Conservation (phyloP, 2,329 filamentous ascomycete species). For the Xylaria sp. region DNA sequence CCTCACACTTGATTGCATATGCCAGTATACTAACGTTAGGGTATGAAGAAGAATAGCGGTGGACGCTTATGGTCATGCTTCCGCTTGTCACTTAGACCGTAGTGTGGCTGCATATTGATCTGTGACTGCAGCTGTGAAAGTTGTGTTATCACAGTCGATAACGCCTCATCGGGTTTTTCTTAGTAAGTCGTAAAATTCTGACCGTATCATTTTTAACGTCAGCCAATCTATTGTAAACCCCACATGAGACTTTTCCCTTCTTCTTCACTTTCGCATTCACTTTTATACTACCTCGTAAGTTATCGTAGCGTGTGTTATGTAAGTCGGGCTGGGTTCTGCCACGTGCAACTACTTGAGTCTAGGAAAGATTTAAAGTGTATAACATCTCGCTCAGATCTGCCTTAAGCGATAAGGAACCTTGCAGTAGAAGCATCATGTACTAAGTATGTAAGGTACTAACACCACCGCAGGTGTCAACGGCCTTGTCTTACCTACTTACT, state of each 20-base stretch:
- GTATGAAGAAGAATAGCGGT: not conserved
- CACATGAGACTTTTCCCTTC: not conserved
- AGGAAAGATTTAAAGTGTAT: not conserved
- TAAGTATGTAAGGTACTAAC: not conserved
- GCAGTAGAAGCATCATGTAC: not conserved
- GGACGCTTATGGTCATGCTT: no score
- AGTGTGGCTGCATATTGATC: slow-evolving; percentile 6
- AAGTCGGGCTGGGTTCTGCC: not conserved
- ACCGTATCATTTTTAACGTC: not conserved
- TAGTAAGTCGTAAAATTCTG: slow-evolving; percentile 10
- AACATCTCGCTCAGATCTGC: not conserved
- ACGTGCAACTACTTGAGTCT: not conserved
- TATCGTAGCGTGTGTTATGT: not conserved
- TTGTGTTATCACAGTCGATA: not conserved
- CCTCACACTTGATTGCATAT: not conserved
- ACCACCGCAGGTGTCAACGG: not conserved
- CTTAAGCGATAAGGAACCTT: not conserved
- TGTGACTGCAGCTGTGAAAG: not conserved
- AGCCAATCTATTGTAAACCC: not conserved
- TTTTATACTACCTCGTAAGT: not conserved
- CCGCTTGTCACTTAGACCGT: slow-evolving; percentile 4
- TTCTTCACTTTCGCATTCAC: not conserved
- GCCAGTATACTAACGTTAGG: no score
- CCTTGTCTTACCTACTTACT: no score
- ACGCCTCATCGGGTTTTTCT: not conserved